Percentiles rank a stretch among this genome's conserved stretches.
Conservation (phyloP, 1,284 basidiomycete genomes). For the Athelia sp. region DNA sequence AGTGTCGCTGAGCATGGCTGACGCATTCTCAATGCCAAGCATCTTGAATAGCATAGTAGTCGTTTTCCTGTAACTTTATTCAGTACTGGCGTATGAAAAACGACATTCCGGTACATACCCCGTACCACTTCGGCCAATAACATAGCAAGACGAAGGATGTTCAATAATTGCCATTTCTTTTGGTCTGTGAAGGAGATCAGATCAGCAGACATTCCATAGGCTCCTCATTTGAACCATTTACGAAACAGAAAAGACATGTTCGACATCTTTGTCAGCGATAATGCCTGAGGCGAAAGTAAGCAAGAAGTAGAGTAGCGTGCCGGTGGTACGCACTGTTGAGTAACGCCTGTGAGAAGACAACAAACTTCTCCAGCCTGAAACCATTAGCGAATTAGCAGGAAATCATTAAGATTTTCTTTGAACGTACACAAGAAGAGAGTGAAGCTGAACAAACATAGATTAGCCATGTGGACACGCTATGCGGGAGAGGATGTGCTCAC, state of each 20-base stretch:
- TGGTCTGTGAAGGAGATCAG: slow-evolving; percentile 28
- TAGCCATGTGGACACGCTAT: neutral
- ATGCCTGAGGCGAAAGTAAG: slow-evolving; percentile 30
- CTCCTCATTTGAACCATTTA: slow-evolving; percentile 10
- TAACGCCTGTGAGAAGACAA: slow-evolving; percentile 56
- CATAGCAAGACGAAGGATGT: slow-evolving; percentile 57
- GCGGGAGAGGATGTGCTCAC: slow-evolving; percentile 19
- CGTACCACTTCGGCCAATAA: slow-evolving; percentile 70
- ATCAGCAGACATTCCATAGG: neutral
- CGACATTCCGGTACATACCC: slow-evolving; percentile 39
- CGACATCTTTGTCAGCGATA: slow-evolving; percentile 39
- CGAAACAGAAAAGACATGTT: slow-evolving; percentile 50
- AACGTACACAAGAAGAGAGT: slow-evolving; percentile 54
- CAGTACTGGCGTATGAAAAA: neutral
- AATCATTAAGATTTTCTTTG: too few species aligned
- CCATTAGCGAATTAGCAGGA: too few species aligned
- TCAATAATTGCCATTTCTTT: slow-evolving; percentile 61
- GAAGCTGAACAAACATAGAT: slow-evolving; percentile 31
- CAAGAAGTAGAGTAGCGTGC: neutral
- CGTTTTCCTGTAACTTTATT: slow-evolving; percentile 49
- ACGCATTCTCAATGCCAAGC: slow-evolving; percentile 55
- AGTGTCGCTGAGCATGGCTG: slow-evolving; percentile 26
- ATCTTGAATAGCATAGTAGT: slow-evolving; percentile 75
- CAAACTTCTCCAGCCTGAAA: slow-evolving; percentile 65
- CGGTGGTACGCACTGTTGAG: slow-evolving; percentile 39